Base-by-base conservation (phyloP, 371 early-diverging fungal species). In the Circinella minor region DNA sequence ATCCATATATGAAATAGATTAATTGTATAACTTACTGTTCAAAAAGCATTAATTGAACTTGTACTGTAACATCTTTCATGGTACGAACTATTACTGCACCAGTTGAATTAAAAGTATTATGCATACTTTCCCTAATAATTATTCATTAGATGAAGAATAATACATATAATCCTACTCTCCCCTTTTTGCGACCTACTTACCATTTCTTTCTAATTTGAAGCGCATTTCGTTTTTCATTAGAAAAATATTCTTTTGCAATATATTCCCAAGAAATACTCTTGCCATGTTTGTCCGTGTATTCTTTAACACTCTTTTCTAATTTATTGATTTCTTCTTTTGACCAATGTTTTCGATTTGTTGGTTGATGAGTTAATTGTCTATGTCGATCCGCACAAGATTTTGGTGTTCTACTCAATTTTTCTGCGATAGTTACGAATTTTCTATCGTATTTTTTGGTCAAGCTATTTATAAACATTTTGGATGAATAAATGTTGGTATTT, bases 291-390 rank as follows among this genome's bases (percentile, higher is more conserved):
- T 57, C 13, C 0, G 20, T 61, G 17, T 61, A 61, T 14, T 46
- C 60, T 27, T 34, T 46, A 10, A 67, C 43, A 11, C 18, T 27
- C 11, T 60, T 37, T 10, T 38, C 37, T 60, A 67, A 57, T 11
- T 20, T 57, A 18, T 57, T 43, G 1, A 27, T 15, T 55, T 67
- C 67, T 18, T 67, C 67, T 2, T 67, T 36, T 36, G 67, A 43
- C 60, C 67, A 67, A 15, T 55, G n/a, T 5, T 7, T 38, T 17
- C 36, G 15, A 11, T 37, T 17, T 11, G 36, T 36, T 11, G 34
- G 11, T 66, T 66, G 9, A 17, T 39, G 14, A 1, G 4, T 36
- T 38, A 66, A 18, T 9, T 15, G 17, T 9, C 38, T 6, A 38
- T 51, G 55, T 38, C 66, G 27, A 10, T 48, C 66, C 5, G 17